phyloP scores from a whole-genome alignment of 2,329 filamentous ascomycete genomes.

The Dryadomyces sulphureus region DNA sequence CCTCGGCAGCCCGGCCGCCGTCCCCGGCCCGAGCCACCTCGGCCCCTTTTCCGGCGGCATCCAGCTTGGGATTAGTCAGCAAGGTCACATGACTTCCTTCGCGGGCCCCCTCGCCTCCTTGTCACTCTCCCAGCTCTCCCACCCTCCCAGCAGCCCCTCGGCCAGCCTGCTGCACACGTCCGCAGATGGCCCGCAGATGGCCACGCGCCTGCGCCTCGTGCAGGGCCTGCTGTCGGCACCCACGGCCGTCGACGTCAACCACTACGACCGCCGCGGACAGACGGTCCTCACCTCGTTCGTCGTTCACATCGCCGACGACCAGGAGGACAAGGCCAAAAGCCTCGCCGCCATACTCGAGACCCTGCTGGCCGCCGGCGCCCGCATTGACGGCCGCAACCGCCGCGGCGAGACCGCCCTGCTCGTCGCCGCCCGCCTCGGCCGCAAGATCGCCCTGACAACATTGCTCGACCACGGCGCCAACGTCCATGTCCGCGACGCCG shows the following conservation, averaged over 20 bases:
- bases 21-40: constrained; percentile 1
- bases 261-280: constrained; percentile 35
- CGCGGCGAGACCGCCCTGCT: constrained; percentile 40
- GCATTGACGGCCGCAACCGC: constrained; percentile 35
- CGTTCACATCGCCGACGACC: constrained; percentile 31
- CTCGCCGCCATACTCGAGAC: constrained; percentile 28
- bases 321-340: constrained; percentile 30
- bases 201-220: constrained; percentile 14
- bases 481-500: constrained; percentile 16
- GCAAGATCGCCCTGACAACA: constrained; percentile 34
- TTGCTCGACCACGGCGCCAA: constrained; percentile 23
- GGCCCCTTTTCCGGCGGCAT: not conserved
- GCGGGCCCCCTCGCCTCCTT: not conserved
- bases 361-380: constrained; percentile 27
- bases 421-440: constrained; percentile 35
- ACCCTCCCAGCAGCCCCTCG: not conserved
- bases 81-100: not conserved
- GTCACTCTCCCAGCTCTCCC: no score
- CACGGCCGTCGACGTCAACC: constrained; percentile 30
- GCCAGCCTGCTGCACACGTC: constrained; percentile 7
- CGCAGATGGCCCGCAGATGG: constrained; percentile 12
- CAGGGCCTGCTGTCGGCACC: constrained; percentile 20
- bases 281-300: constrained; percentile 43
- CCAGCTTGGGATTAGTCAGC: not conserved
- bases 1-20: constrained; percentile 3